Percentiles rank a stretch among this genome's conserved stretches.
Evolutionary conservation across 768 basidiomycete genomes (phyloP).

Genomic region (Asterophora lycoperdoides): DNA sequence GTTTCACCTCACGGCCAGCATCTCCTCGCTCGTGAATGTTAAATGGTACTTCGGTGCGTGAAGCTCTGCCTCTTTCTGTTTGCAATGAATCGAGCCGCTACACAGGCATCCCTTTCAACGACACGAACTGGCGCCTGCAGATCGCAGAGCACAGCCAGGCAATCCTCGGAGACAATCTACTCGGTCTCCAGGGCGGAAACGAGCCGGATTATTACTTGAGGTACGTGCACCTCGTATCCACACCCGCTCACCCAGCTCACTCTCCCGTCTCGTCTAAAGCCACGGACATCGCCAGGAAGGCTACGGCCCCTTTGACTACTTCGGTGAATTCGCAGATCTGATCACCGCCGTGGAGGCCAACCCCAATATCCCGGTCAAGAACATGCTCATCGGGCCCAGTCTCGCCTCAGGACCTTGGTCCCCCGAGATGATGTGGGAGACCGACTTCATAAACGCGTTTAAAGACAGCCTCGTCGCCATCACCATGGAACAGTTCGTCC

Average conservation of each 20-base stretch:
- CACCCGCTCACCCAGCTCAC: not conserved
- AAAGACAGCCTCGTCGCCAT: constrained; percentile 38
- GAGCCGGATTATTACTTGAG: constrained; percentile 71
- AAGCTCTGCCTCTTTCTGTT: not conserved
- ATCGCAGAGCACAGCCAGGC: constrained; percentile 56
- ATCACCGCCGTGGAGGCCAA: constrained; percentile 34
- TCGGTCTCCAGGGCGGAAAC: constrained; percentile 69
- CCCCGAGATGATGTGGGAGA: constrained; percentile 43
- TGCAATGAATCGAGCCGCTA: not conserved
- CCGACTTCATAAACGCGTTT: constrained; percentile 45
- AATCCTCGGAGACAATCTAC: constrained; percentile 59
- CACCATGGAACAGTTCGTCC: constrained; percentile 51
- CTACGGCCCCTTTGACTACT: constrained; percentile 39
- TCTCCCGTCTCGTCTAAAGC: not conserved
- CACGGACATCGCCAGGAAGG: constrained; percentile 21
- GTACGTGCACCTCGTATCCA: constrained; percentile 15
- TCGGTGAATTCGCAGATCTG: constrained; percentile 42
- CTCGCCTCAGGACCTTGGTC: constrained; percentile 51
- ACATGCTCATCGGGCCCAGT: constrained; percentile 58
- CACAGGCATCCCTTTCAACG: constrained; percentile 60
- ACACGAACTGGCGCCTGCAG: constrained; percentile 49
- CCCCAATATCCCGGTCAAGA: constrained; percentile 28
- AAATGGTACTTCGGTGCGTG: constrained; percentile 58
- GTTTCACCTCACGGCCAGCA: constrained; percentile 58
- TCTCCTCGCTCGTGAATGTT: constrained; percentile 52